A percentile compares a stretch with the other conserved stretches of the same genome.
Conservation (phyloP, 1,284 basidiomycete species). For the Xerocomus subilludens region DNA sequence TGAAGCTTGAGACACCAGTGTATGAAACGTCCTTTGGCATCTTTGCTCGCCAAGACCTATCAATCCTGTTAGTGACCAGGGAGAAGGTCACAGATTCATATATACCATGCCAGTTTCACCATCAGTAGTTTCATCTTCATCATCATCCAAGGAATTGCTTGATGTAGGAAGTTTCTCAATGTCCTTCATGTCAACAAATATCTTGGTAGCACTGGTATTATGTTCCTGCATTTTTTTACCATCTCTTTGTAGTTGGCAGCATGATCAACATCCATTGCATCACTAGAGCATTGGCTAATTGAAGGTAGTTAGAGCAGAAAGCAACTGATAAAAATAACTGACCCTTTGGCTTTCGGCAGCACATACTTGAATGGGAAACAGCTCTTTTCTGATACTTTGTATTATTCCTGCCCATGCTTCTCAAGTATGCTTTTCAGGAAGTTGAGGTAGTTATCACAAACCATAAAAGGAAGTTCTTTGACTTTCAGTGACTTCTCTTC, state of each 20-base stretch:
- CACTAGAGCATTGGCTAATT: not conserved
- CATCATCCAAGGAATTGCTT: not conserved
- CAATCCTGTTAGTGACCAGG: too few species aligned
- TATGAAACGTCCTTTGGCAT: not conserved
- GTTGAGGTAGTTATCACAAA: not conserved
- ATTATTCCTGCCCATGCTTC: not conserved
- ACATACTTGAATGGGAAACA: too few species aligned
- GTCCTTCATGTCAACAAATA: constrained; percentile 36
- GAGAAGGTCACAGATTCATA: too few species aligned
- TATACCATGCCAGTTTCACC: not conserved
- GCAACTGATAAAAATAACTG: too few species aligned
- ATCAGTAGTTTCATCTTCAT: not conserved
- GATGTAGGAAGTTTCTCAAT: constrained; percentile 24
- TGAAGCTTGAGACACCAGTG: constrained; percentile 7
- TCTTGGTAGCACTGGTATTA: constrained; percentile 10
- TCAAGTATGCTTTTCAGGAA: constrained; percentile 10
- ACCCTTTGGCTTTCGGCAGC: too few species aligned
- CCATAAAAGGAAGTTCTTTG: too few species aligned
- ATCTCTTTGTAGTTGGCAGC: constrained; percentile 33
- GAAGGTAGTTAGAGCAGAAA: too few species aligned
- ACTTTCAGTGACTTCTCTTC: too few species aligned
- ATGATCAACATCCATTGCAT: constrained; percentile 34
- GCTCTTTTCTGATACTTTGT: not conserved
- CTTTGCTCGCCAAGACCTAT: too few species aligned
- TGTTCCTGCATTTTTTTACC: constrained; percentile 24